phyloP scores from a whole-genome alignment of 2,329 filamentous ascomycete genomes.

The Clonostachys sp. region DNA sequence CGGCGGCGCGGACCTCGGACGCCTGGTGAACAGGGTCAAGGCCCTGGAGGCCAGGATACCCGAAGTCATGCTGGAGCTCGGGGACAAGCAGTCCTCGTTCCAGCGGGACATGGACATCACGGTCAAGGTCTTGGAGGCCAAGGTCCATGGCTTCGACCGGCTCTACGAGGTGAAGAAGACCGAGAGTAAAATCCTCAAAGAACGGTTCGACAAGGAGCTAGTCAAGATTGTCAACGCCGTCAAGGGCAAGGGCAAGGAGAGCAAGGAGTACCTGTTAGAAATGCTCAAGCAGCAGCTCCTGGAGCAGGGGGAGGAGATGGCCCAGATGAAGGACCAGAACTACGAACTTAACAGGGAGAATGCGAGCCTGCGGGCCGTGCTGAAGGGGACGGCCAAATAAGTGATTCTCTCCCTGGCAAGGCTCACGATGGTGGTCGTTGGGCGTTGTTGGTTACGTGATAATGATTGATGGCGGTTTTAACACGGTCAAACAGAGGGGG shows the following conservation, averaged over 20 bases:
- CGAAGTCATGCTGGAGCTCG: conserved; percentile 51
- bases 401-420: conserved; percentile 6
- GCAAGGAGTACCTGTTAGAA: conserved; percentile 71
- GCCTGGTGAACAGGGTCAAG: conserved; percentile 53
- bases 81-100: conserved; percentile 56
- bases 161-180: conserved; percentile 82
- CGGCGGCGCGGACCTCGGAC: conserved; percentile 33
- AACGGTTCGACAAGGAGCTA: conserved; percentile 87
- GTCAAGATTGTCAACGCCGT: conserved; percentile 76
- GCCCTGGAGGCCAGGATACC: conserved; percentile 66
- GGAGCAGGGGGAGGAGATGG: conserved; percentile 73
- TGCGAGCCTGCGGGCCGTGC: conserved; percentile 57
- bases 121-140: conserved; percentile 69
- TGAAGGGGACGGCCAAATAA: conserved; percentile 36
- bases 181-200: conserved; percentile 90
- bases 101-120: conserved; percentile 68
- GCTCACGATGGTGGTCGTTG: not conserved
- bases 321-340: conserved; percentile 79
- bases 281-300: conserved; percentile 68
- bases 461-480: no score
- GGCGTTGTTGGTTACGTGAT: not conserved
- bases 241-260: conserved; percentile 67
- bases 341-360: conserved; percentile 77
- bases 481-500: no score
- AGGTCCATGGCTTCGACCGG: conserved; percentile 79